A percentile compares a stretch with the other conserved stretches of the same genome.
phyloP scores from a whole-genome alignment of 83 land plant species.

The Picea abies region DNA sequence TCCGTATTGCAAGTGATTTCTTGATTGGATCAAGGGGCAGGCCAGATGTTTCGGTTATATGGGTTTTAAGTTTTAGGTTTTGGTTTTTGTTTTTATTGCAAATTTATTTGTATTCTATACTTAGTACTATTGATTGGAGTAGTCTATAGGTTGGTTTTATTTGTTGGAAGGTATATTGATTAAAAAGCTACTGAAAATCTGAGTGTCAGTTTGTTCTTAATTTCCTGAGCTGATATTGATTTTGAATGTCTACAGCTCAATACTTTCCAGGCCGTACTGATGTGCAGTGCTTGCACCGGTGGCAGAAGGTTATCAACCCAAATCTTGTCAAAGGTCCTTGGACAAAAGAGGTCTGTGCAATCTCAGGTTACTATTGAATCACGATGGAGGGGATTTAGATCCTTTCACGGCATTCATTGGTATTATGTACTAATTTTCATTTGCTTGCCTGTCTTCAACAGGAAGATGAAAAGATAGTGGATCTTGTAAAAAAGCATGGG shows the following conservation, averaged over 20 bases:
- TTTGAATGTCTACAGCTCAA: conserved; percentile 38
- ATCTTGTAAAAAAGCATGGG: conserved; percentile 69
- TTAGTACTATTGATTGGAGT: too few species aligned
- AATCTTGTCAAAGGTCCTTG: conserved; percentile 59
- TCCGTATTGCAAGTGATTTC: too few species aligned
- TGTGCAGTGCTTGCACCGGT: conserved; percentile 57
- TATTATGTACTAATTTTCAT: background rate
- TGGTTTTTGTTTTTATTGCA: too few species aligned
- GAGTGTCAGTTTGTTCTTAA: background rate
- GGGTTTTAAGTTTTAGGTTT: too few species aligned
- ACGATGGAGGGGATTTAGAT: background rate
- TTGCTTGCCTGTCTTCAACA: conserved; percentile 18
- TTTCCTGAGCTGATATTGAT: background rate
- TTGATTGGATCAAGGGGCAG: too few species aligned
- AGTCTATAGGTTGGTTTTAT: too few species aligned
- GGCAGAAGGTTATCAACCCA: conserved; percentile 63
- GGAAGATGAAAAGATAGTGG: conserved; percentile 80
- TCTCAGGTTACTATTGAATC: background rate
- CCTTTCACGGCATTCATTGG: background rate
- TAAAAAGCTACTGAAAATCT: background rate
- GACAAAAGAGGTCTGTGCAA: conserved; percentile 47
- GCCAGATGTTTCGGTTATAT: too few species aligned
- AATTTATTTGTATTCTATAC: background rate
- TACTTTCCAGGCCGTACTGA: conserved; percentile 51
- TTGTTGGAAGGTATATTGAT: too few species aligned